These are phyloP conservation scores for Candolleomyces efflorescens DNA, from an alignment of 768 basidiomycete genomes.

Conservation along the genomic window DNA sequence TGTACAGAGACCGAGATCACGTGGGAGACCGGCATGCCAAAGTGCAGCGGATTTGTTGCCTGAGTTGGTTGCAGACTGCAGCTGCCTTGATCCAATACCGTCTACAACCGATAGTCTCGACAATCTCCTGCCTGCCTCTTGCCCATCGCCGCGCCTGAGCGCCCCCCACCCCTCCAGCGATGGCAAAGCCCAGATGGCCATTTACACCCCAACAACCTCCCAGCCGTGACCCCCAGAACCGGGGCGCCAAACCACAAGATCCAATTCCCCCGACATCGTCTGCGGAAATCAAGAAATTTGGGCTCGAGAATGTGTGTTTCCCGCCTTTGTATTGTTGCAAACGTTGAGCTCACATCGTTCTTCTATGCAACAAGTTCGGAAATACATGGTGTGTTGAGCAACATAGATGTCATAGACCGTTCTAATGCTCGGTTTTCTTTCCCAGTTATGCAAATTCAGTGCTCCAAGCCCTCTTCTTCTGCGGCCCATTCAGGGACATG, in stretches of 20 bases:
- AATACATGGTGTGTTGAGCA: conserved; percentile 77
- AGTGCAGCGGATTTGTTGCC: conserved; percentile 10
- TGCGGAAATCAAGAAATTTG: conserved; percentile 85
- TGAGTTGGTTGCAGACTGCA: conserved; percentile 1
- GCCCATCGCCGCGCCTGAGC: conserved; percentile 10
- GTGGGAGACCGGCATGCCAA: conserved; percentile 5
- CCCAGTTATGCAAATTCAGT: conserved; percentile 97
- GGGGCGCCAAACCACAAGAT: conserved; percentile 12
- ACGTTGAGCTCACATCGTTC: background rate
- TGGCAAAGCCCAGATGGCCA: conserved; percentile 36
- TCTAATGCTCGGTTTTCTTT: conserved; percentile 16
- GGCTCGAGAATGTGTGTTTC: conserved; percentile 88
- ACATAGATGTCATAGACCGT: background rate
- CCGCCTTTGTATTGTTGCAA: conserved; percentile 1
- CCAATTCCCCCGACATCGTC: conserved; percentile 34
- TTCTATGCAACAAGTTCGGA: conserved; percentile 61
- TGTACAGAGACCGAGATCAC: conserved; percentile 3
- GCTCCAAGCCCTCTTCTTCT: conserved; percentile 94
- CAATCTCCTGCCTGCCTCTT: background rate
- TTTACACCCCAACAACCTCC: conserved; percentile 23
- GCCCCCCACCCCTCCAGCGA: conserved; percentile 13
- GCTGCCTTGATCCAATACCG: conserved; percentile 9
- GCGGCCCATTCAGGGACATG: conserved; percentile 88
- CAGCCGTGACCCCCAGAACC: conserved; percentile 22
- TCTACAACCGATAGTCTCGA: conserved; percentile 4